Evolutionary conservation across 306 rosid species (phyloP).

Genomic region (Vachellia collinsii): DNA sequence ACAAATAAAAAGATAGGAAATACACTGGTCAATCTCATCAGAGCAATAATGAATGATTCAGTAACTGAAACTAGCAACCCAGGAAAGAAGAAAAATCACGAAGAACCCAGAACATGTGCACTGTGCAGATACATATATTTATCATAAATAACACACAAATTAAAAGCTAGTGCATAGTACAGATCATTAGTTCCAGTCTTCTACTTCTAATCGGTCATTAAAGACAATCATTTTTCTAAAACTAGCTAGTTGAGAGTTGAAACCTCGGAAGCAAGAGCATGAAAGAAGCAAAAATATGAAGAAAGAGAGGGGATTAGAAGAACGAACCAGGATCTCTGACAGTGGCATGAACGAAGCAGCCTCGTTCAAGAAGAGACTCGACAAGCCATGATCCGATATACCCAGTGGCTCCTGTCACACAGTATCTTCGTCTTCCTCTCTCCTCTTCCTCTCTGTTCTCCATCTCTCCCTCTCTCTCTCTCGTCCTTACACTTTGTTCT

Average conservation of each 20-base stretch:
- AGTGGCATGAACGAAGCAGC: neutral
- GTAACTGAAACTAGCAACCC: neutral
- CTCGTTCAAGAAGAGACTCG: neutral
- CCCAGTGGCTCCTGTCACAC: neutral
- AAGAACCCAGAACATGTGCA: neutral
- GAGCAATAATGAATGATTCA: no score
- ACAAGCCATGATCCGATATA: neutral
- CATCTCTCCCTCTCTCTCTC: neutral
- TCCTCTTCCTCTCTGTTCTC: neutral
- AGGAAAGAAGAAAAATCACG: neutral
- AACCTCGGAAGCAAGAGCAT: neutral
- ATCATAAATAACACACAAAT: no score
- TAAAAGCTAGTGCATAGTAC: no score
- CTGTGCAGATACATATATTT: no score
- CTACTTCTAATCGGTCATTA: neutral
- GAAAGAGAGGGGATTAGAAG: neutral
- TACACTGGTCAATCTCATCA: neutral
- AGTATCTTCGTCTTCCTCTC: neutral
- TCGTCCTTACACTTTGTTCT: neutral
- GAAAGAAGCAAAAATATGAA: no score
- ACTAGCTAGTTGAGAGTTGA: no score
- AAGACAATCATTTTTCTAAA: no score
- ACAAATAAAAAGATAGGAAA: neutral
- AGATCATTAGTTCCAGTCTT: neutral
- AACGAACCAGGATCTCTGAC: neutral